Evolutionary conservation across 176 grass and related monocot species (phyloP), one percentile per base, ranked within the genome.

Genomic region (Carex cristatella): DNA sequence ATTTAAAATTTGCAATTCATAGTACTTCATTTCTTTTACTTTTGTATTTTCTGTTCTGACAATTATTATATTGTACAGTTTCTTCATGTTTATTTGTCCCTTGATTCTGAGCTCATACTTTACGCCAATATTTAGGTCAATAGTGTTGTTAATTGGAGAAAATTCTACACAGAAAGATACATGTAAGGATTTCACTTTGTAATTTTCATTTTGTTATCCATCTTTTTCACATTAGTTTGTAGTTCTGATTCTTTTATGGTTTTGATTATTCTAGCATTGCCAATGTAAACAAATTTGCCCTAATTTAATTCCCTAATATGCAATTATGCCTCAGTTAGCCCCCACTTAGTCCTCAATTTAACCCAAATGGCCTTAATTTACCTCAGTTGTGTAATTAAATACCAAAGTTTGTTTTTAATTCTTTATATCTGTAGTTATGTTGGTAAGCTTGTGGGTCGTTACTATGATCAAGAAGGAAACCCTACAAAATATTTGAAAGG

Each of bases 101-200:
- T 81, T 55, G 59, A 31, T 30, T 71, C 56, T 40, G 27, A 83
- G 35, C 7, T 79, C 53, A 4, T 79, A 38, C 5, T 90, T 73
- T 58, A 78, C 84, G 2, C 1, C 68, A 15, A 53, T 65, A 61
- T 92, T 91, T 86, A 99, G 93, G 88, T 99, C 70, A 93, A 95
- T 65, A 99, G 93, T 90, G 89, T 99, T 64, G 91, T 95, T 88
- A 92, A 91, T 81, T 99, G 96, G 96, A 91, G 91, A 83, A 99
- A 95, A 72, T 90, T 99, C 88, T 99, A 99, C 83, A 83, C 69
- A 44, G 91, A 94, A 81, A 92, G 87, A 99, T 99, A 99, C 85
- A 91, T 84, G 96, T 99, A 89, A 99, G 91, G 11, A 81, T 84
- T 30, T 83, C 67, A 59, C 23, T 78, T 81, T 32, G 57, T 65